Evolutionary conservation across 2,329 filamentous ascomycete genomes (phyloP).

Genomic region (Fusarium marasasianum): DNA sequence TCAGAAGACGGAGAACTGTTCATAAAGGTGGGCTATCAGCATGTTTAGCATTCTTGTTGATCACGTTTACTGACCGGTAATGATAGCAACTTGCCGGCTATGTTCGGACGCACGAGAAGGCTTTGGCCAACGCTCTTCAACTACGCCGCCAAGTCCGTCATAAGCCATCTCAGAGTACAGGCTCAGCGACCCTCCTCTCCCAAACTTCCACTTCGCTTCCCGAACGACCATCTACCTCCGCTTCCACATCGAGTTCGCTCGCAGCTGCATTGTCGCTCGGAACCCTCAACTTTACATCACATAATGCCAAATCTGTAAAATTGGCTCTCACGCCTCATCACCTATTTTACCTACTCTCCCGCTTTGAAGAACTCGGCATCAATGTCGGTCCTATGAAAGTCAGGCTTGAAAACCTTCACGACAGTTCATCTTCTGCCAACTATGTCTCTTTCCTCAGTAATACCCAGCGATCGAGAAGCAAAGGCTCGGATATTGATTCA

Average conservation of each 20-base stretch:
- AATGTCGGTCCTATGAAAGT: slow-evolving; percentile 96
- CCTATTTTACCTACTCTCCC: slow-evolving; percentile 93
- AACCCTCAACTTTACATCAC: slow-evolving; percentile 83
- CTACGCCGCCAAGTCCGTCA: slow-evolving; percentile 80
- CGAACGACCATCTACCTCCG: slow-evolving; percentile 70
- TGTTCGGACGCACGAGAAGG: slow-evolving; percentile 96
- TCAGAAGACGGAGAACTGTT: slow-evolving; percentile 91
- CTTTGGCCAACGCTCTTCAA: slow-evolving; percentile 93
- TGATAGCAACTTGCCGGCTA: slow-evolving; percentile 90
- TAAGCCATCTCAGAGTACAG: slow-evolving; percentile 72
- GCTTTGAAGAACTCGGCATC: slow-evolving; percentile 92
- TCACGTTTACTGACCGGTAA: slow-evolving; percentile 44
- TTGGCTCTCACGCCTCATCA: slow-evolving; percentile 94
- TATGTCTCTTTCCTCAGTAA: slow-evolving; percentile 96
- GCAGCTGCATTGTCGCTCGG: slow-evolving; percentile 89
- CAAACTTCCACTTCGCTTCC: slow-evolving; percentile 64
- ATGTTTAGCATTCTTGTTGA: background rate
- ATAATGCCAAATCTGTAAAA: slow-evolving; percentile 87
- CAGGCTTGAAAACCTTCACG: slow-evolving; percentile 91
- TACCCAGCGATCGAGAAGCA: slow-evolving; percentile 78
- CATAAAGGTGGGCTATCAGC: slow-evolving; percentile 72
- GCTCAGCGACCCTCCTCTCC: slow-evolving; percentile 64
- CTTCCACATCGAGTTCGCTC: slow-evolving; percentile 77
- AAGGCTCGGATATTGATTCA: slow-evolving; percentile 84
- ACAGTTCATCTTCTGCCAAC: slow-evolving; percentile 84